Percentiles rank a stretch among this genome's conserved stretches.
These are phyloP conservation scores for Lavandula angustifolia DNA, from an alignment of 257 asterid genomes.

Conservation along the genomic window DNA sequence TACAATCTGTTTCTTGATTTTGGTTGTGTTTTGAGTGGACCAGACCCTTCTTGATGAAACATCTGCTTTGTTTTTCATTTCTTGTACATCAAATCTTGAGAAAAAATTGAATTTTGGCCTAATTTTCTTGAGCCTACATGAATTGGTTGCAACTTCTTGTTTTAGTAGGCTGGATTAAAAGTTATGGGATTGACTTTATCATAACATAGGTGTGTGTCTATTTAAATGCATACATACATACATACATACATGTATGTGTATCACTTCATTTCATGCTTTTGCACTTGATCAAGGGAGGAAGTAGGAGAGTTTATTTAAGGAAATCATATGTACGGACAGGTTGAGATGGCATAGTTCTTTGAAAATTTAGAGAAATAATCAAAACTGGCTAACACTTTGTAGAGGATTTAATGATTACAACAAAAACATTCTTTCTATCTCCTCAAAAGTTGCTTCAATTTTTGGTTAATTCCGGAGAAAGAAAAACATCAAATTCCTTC, in stretches of 20 bases:
- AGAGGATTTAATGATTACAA: too few species aligned
- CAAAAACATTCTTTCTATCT: too few species aligned
- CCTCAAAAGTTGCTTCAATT: too few species aligned
- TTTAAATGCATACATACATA: not conserved
- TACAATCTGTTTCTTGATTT: constrained; percentile 23
- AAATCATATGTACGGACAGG: constrained; percentile 7
- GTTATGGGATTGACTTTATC: not conserved
- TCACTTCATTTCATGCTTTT: not conserved
- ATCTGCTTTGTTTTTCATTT: not conserved
- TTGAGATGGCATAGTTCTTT: not conserved
- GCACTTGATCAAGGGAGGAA: not conserved
- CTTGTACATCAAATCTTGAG: constrained; percentile 24
- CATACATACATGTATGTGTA: not conserved
- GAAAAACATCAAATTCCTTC: too few species aligned
- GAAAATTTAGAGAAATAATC: too few species aligned
- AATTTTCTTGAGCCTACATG: too few species aligned
- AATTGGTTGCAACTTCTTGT: too few species aligned
- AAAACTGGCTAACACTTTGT: too few species aligned
- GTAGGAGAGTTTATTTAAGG: not conserved
- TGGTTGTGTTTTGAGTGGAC: not conserved
- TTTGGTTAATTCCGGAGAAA: too few species aligned
- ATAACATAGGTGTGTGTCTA: not conserved
- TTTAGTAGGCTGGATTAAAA: not conserved
- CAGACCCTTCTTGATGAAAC: too few species aligned
- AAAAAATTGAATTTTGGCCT: too few species aligned